Percentiles rank a stretch among this genome's conserved stretches.
phyloP scores from a whole-genome alignment of 441 rosid species.

The Biscutella laevigata region DNA sequence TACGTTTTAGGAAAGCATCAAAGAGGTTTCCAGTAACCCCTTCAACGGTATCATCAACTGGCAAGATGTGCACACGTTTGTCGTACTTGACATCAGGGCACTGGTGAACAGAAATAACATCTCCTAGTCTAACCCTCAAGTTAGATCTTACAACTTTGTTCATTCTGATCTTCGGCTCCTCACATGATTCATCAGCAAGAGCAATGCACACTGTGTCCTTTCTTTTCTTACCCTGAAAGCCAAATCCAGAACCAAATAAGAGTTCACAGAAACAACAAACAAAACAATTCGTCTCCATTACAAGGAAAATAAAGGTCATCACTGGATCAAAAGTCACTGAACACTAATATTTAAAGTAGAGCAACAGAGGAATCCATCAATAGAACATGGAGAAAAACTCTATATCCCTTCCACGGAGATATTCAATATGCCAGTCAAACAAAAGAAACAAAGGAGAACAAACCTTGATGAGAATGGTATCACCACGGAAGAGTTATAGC shows the following conservation, averaged over 20 bases:
- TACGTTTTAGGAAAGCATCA: conserved; percentile 84
- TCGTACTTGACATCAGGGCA: conserved; percentile 83
- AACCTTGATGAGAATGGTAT: conserved; percentile 53
- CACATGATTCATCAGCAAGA: conserved; percentile 74
- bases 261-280: background rate
- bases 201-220: conserved; percentile 84
- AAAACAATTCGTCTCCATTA: no score
- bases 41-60: conserved; percentile 82
- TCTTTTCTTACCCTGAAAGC: conserved; percentile 51
- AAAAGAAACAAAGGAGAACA: background rate
- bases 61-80: conserved; percentile 79
- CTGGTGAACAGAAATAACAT: conserved; percentile 81
- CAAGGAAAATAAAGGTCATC: background rate
- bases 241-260: conserved; percentile 11
- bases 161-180: conserved; percentile 82
- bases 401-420: background rate
- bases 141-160: conserved; percentile 82
- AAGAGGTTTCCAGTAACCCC: conserved; percentile 89
- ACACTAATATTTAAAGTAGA: background rate
- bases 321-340: background rate
- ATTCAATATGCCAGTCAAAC: background rate
- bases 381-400: background rate
- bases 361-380: background rate
- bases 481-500: conserved; percentile 48
- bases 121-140: conserved; percentile 91